Conservation (phyloP, 2,329 filamentous ascomycete species). For the Rutstroemia sp. region DNA sequence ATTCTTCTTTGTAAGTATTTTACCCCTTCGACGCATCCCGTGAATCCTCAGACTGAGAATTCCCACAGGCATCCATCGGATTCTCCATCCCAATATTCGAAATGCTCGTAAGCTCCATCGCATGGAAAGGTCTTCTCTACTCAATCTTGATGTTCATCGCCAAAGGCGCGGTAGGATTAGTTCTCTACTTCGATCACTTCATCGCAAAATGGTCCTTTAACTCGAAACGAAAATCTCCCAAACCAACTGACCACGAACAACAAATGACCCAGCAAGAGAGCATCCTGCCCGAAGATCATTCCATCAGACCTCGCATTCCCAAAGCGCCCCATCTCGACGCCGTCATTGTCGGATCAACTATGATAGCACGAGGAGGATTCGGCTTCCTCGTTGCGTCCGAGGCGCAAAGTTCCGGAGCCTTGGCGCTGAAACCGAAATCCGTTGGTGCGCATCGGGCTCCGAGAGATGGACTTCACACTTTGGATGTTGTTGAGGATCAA, state of each 20-base stretch:
- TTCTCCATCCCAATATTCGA: constrained; percentile 2
- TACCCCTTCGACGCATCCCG: neutral
- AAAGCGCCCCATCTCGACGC: constrained; percentile 14
- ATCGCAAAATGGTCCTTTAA: neutral
- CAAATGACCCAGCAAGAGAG: neutral
- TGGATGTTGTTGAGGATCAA: constrained; percentile 21
- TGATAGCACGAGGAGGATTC: constrained; percentile 72
- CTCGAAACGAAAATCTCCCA: neutral
- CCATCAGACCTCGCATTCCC: too few relatives aligned
- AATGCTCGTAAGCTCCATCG: constrained; percentile 36
- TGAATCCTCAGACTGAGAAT: neutral
- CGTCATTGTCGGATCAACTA: constrained; percentile 36
- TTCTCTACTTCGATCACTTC: constrained; percentile 18
- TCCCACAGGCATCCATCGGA: constrained; percentile 3
- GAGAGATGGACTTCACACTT: neutral
- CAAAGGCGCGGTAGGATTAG: constrained; percentile 46
- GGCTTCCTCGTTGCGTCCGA: constrained; percentile 69
- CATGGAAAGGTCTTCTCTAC: constrained; percentile 53
- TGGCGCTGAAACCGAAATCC: neutral
- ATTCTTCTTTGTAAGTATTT: constrained; percentile 51
- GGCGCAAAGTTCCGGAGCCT: constrained; percentile 44
- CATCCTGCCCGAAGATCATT: neutral
- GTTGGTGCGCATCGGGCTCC: neutral
- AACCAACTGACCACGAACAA: neutral
- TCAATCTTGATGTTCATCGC: constrained; percentile 29